Percentiles rank a stretch among this genome's conserved stretches.
Conservation (phyloP, 2,329 filamentous ascomycete species). For the Pseudocercospora pini-densiflorae region DNA sequence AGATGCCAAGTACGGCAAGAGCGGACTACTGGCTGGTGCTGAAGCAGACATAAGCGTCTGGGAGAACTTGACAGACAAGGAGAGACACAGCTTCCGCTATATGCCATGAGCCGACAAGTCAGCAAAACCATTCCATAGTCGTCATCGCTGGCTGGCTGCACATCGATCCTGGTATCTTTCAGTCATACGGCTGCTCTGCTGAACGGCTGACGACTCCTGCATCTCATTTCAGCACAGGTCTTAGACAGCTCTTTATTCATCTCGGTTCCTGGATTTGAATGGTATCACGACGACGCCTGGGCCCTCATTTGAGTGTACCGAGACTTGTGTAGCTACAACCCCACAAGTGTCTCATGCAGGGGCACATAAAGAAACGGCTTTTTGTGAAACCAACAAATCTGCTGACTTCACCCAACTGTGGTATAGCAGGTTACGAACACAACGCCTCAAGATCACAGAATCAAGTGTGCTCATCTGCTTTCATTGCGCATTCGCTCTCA, state of each 20-base stretch:
- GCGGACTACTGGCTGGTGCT: neutral
- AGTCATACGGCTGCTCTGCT: neutral
- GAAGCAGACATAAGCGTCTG: neutral
- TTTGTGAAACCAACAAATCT: neutral
- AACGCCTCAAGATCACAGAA: neutral
- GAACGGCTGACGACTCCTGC: neutral
- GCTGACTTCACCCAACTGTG: neutral
- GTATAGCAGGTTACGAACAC: neutral
- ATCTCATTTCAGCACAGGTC: neutral
- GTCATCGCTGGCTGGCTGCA: neutral
- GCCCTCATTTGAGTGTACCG: neutral
- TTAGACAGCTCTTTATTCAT: slow-evolving; percentile 8
- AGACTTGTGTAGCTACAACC: slow-evolving; percentile 12
- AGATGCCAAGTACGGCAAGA: slow-evolving; percentile 3
- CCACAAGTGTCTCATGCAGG: slow-evolving; percentile 14
- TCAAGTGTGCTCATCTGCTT: neutral
- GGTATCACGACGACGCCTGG: slow-evolving; percentile 1
- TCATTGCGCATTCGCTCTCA: slow-evolving; percentile 1
- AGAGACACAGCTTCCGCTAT: slow-evolving; percentile 9
- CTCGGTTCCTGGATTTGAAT: slow-evolving; percentile 2
- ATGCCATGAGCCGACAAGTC: neutral
- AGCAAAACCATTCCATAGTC: neutral
- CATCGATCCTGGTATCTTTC: neutral
- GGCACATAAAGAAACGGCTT: slow-evolving; percentile 10
- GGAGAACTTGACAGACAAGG: neutral